Conservation (phyloP, 352 stramenopile genomes). For the Pythium phragmiticola region DNA sequence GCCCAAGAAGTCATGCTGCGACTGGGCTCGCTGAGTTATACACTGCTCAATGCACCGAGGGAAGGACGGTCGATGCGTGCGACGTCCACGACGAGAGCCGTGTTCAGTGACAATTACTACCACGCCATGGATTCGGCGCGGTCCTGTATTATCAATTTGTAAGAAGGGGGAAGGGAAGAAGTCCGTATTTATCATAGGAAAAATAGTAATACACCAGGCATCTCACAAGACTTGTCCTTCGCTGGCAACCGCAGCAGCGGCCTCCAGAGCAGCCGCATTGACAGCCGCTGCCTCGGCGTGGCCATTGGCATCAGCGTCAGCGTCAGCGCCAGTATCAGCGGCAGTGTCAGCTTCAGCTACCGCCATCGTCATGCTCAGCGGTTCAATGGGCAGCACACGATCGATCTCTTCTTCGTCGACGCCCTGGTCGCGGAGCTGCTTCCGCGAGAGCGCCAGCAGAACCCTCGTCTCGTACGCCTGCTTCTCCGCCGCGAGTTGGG, state of each 20-base stretch:
- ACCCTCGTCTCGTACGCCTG: constrained; percentile 44
- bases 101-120: constrained; percentile 76
- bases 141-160: constrained; percentile 42
- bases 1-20: constrained; percentile 70
- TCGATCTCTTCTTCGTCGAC: constrained; percentile 54
- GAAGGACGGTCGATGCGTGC: constrained; percentile 28
- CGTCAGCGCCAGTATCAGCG: background rate
- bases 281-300: constrained; percentile 1
- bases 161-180: background rate
- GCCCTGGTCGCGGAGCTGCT: constrained; percentile 51
- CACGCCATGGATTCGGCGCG: constrained; percentile 63
- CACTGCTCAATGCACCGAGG: constrained; percentile 40
- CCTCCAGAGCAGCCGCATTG: background rate
- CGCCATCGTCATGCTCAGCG: constrained; percentile 2
- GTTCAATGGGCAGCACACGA: constrained; percentile 41
- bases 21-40: constrained; percentile 60
- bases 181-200: background rate
- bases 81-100: constrained; percentile 39
- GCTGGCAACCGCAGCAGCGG: no score
- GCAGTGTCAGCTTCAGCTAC: background rate
- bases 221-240: no score
- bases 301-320: background rate
- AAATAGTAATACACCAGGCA: background rate
- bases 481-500: constrained; percentile 41
- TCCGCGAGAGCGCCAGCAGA: constrained; percentile 47